Evolutionary conservation across 2,329 filamentous ascomycete species (phyloP), one percentile per base, ranked within the genome.

Genomic region (Colletotrichum scovillei): DNA sequence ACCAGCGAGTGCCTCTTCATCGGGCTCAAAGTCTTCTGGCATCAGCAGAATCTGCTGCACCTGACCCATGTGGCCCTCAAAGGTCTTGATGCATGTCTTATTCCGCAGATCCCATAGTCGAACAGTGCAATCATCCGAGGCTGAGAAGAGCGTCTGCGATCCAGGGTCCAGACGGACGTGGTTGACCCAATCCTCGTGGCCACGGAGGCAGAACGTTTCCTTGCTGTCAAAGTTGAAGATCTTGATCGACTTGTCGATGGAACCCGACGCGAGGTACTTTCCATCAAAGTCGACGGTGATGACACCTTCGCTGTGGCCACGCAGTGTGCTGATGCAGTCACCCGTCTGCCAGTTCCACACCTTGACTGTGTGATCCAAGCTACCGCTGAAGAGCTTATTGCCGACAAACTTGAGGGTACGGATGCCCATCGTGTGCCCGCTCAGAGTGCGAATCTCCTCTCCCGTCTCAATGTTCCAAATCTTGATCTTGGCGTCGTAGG

Each of bases 341-440:
- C 97, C 97, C 0, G 95, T 98, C 74, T 93, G 91, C 95, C 95
- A 98, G 80, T 99, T 97, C 97, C 97, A 99, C 42, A 99, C 91
- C 80, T 94, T 95, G 78, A 99, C 89, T 5, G 93, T 97, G 62
- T 91, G 90, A 81, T 98, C 97, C 69, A 98, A 88, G 79, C 94
- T 95, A 64, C 95, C 97, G 69, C 93, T 97, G 80, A 98, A 95
- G 73, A 99, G 88, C 79, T 97, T 97, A 68, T 90, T 92, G 76
- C 97, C 94, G 78, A 98, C 95, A 79, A 98, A 98, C 80, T 98
- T 95, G 49, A 99, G 87, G 68, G 95, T 94, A 53, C 97, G 91
- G 73, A 99, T 94, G 7, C 95, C 95, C 53, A 91, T 91, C 1
- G 91, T 93, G 78, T 98, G 97, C 3, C 97, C 97, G 26, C 84